Percentiles rank a stretch among this genome's conserved stretches.
Conservation (phyloP, 2,329 filamentous ascomycete genomes). For the Arthrinium puccinioides region DNA sequence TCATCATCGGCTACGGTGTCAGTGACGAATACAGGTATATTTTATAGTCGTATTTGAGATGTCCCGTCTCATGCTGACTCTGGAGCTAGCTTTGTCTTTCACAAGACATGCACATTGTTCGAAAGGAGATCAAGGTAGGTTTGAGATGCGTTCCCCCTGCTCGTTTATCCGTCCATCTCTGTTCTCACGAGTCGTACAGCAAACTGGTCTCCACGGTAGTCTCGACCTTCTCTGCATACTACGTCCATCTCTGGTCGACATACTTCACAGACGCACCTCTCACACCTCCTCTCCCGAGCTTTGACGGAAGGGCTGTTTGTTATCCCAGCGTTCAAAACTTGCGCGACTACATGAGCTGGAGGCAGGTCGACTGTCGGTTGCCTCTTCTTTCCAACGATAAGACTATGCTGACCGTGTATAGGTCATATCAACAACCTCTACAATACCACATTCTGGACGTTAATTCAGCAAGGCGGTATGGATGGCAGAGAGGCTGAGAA, state of each 20-base stretch:
- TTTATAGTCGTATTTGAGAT: too few species aligned
- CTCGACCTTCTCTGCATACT: conserved; percentile 89
- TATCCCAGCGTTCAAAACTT: conserved; percentile 80
- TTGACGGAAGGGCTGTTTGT: conserved; percentile 85
- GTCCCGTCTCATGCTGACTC: too few species aligned
- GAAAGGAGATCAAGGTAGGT: conserved; percentile 72
- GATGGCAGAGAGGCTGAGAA: conserved; percentile 73
- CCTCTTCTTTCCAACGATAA: background rate
- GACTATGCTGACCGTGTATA: conserved; percentile 28
- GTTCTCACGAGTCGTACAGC: conserved; percentile 38
- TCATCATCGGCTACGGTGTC: conserved; percentile 83
- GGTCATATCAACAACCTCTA: conserved; percentile 98
- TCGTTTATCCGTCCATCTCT: conserved; percentile 1
- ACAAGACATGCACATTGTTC: conserved; percentile 75
- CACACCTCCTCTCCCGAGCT: conserved; percentile 71
- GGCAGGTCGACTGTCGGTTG: conserved; percentile 83
- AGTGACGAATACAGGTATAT: conserved; percentile 83
- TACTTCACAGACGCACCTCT: conserved; percentile 69
- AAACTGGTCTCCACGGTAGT: conserved; percentile 89
- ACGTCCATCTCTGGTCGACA: conserved; percentile 70
- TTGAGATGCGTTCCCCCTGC: background rate
- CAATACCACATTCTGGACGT: conserved; percentile 92
- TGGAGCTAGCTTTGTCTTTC: conserved; percentile 69
- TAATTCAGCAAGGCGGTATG: conserved; percentile 73
- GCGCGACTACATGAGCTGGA: conserved; percentile 93